phyloP scores from a whole-genome alignment of 352 stramenopile species.

The Phytophthora foliorum region DNA sequence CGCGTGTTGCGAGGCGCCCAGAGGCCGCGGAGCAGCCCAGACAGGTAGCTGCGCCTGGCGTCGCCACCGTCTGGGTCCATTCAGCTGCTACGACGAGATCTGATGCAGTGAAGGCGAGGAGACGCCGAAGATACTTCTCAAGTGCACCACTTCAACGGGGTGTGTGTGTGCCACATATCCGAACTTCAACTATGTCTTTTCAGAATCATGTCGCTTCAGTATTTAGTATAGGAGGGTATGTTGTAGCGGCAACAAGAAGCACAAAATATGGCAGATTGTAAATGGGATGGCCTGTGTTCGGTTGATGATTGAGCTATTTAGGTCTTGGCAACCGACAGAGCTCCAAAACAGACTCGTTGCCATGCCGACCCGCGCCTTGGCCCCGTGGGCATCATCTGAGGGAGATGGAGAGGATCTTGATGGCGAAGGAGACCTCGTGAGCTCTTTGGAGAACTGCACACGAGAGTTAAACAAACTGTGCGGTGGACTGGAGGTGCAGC shows the following conservation, averaged over 20 bases:
- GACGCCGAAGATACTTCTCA: conserved; percentile 17
- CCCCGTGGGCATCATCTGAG: not conserved
- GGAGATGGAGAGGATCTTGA: not conserved
- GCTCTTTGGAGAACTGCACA: conserved; percentile 32
- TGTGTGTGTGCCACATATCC: not conserved
- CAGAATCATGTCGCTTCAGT: conserved; percentile 21
- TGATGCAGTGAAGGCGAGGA: conserved; percentile 2
- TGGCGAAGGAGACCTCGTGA: conserved; percentile 21
- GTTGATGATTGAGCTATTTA: conserved; percentile 2
- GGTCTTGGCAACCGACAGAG: conserved; percentile 16
- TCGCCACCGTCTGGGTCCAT: conserved; percentile 54
- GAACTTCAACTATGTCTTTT: conserved; percentile 28
- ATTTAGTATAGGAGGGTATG: conserved; percentile 19
- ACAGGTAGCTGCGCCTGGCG: conserved; percentile 67
- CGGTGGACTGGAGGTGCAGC: conserved; percentile 29
- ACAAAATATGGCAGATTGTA: no score
- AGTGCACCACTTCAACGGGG: conserved; percentile 22
- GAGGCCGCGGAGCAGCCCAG: conserved; percentile 66
- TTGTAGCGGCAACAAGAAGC: no score
- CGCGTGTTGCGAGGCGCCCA: conserved; percentile 58
- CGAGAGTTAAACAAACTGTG: conserved; percentile 35
- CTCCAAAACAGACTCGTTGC: not conserved
- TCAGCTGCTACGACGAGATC: not conserved
- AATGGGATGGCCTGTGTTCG: no score
- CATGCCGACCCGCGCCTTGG: not conserved